These are phyloP conservation scores for Microthlaspi erraticum DNA, from an alignment of 345 rosid genomes.

Conservation along the genomic window DNA sequence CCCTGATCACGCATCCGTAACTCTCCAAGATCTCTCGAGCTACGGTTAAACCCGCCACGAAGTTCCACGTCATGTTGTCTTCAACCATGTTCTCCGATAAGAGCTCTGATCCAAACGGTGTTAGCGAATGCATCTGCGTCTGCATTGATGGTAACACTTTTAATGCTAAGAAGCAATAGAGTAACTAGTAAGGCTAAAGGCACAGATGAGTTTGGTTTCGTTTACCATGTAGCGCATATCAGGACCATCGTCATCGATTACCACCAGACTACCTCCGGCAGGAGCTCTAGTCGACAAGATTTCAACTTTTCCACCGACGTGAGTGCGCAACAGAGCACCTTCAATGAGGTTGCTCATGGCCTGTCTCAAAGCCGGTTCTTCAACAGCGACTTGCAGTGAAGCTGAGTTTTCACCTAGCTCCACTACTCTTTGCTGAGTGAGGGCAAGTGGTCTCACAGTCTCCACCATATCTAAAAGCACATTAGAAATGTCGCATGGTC, in stretches of 20 bases:
- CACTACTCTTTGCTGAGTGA: conserved; percentile 72
- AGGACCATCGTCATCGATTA: conserved; percentile 92
- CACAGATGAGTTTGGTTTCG: conserved; percentile 15
- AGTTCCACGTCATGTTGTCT: conserved; percentile 99
- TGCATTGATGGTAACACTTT: conserved; percentile 44
- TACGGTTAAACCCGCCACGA: conserved; percentile 85
- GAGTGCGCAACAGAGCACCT: conserved; percentile 92
- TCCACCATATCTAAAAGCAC: conserved; percentile 78
- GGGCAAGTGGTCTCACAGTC: conserved; percentile 80
- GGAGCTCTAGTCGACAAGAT: conserved; percentile 76
- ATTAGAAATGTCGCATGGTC: conserved; percentile 84
- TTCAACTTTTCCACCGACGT: conserved; percentile 76
- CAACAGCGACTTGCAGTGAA: conserved; percentile 76
- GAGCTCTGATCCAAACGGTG: conserved; percentile 85
- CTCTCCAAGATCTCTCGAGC: conserved; percentile 93
- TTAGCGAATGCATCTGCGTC: conserved; percentile 89
- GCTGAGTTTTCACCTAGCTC: conserved; percentile 61
- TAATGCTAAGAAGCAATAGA: conserved; percentile 2
- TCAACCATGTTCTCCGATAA: conserved; percentile 73
- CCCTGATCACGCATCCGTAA: conserved; percentile 83
- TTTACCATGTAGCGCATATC: conserved; percentile 95
- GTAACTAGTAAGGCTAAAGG: not conserved
- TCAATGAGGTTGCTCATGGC: conserved; percentile 93
- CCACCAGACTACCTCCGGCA: conserved; percentile 76
- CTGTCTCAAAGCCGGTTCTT: conserved; percentile 86